Base-by-base conservation (phyloP, 1,284 basidiomycete genomes). In the Microbotryum scabiosae region DNA sequence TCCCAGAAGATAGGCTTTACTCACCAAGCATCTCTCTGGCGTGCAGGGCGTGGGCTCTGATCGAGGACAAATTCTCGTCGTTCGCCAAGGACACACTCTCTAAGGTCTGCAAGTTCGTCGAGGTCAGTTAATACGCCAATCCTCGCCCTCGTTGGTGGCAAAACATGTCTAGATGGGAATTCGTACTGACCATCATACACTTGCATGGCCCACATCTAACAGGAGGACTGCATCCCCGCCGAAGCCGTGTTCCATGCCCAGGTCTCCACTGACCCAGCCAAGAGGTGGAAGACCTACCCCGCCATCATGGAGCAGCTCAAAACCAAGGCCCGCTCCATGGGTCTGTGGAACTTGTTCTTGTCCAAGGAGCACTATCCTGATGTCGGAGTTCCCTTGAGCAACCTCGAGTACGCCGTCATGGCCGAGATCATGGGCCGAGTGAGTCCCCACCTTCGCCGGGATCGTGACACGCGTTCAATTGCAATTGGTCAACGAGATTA, bases 401-500 rank as follows among this genome's bases (percentile, higher is more conserved):
- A 97, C 76, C 80, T 98, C 59, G 93, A 97, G 87, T 98, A 98
- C 76, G 90, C 88, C 52, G 86, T 97, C 47, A 94, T 97, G 85
- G 92, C 92, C 47, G 94, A 98, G 77, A 78, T 97, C 62, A 84
- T 96, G 69, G 94, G 93, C 14, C 83, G 91, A 43, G 60, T 59
- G 30, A 14, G 30, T 18, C 21, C 28, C 26, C 47, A 32, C 14
- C 49, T 23, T 1, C 50, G 23, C 41, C 26, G 21, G 47, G 20
- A 25, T 47, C 21, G 14, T 21, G 41, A 18, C 53, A 20, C 23
- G 23, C 23, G 18, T 30, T 41, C 50, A 30, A 30, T 30, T 9
- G 6, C 51, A 12, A 25, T 52, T 30, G 51, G 30, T n/a, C 14
- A 52, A 25, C 7, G 21, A 32, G 30, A 20, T 43, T n/a, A 25